Percentiles rank a stretch among this genome's conserved stretches.
Evolutionary conservation across 495 filamentous ascomycete genomes (phyloP).

Genomic region (Podospora appendiculata): DNA sequence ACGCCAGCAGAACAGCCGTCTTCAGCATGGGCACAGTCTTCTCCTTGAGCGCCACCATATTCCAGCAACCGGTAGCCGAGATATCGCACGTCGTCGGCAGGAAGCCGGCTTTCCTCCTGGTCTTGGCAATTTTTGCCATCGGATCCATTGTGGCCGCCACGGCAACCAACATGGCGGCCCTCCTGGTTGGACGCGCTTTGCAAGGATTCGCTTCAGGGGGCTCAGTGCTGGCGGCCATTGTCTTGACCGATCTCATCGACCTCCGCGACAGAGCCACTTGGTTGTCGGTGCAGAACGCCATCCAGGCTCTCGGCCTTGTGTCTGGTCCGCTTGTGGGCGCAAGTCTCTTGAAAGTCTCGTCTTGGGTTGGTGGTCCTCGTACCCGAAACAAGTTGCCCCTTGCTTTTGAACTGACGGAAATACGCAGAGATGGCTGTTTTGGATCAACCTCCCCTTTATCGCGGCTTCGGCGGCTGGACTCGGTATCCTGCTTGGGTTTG

Average conservation of each 20-base stretch:
- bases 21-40: conserved; percentile 52
- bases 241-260: conserved; percentile 57
- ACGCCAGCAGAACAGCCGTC: conserved; percentile 47
- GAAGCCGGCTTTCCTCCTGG: conserved; percentile 40
- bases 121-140: conserved; percentile 44
- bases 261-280: conserved; percentile 41
- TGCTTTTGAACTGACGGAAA: not conserved
- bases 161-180: conserved; percentile 48
- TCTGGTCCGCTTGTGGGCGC: conserved; percentile 13
- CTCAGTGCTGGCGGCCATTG: conserved; percentile 52
- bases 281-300: conserved; percentile 24
- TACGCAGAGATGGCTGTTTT: conserved; percentile 26
- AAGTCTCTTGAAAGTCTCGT: conserved; percentile 49
- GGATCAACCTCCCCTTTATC: conserved; percentile 36
- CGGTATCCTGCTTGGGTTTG: conserved; percentile 30
- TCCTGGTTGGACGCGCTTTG: conserved; percentile 57
- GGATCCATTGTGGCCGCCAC: conserved; percentile 55
- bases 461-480: conserved; percentile 23
- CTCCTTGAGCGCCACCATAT: conserved; percentile 43
- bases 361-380: conserved; percentile 55
- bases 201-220: conserved; percentile 69
- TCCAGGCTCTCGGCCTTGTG: conserved; percentile 17
- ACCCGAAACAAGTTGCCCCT: conserved; percentile 12
- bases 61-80: conserved; percentile 42
- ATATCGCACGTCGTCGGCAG: conserved; percentile 48